These are phyloP conservation scores for Ceratorhiza oryzae-sativae DNA, from an alignment of 1,284 basidiomycete genomes.

Conservation along the genomic window DNA sequence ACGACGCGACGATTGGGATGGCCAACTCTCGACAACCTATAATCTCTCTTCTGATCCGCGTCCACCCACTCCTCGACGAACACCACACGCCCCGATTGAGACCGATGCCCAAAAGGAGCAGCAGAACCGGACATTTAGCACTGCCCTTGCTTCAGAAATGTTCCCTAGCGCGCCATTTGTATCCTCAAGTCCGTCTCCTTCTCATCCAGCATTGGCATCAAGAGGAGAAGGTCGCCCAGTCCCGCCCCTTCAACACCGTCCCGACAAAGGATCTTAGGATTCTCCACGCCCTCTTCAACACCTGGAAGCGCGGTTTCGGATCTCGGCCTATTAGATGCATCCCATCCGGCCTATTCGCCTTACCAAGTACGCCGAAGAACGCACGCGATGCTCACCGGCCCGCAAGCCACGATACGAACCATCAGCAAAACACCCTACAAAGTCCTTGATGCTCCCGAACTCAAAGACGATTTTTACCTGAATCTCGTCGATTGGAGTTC, in stretches of 20 bases:
- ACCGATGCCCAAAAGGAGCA: conserved; percentile 35
- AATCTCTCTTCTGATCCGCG: conserved; percentile 35
- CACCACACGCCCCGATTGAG: conserved; percentile 4
- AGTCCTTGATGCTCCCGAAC: conserved; percentile 95
- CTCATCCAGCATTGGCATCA: conserved; percentile 32
- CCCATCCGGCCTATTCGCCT: conserved; percentile 33
- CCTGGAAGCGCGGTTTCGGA: conserved; percentile 31
- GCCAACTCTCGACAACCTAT: conserved; percentile 23
- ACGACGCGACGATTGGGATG: conserved; percentile 33
- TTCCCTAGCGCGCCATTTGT: conserved; percentile 37
- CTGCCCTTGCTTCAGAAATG: conserved; percentile 40
- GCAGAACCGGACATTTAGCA: conserved; percentile 42
- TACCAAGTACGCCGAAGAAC: conserved; percentile 22
- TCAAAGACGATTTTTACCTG: conserved; percentile 92
- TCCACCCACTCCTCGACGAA: conserved; percentile 27
- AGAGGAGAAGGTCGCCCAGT: conserved; percentile 7
- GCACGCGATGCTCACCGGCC: conserved; percentile 52
- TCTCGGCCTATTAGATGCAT: conserved; percentile 26
- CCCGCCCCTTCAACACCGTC: conserved; percentile 59
- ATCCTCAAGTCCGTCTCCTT: conserved; percentile 35
- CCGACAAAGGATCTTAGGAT: conserved; percentile 70
- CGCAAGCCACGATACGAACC: conserved; percentile 78
- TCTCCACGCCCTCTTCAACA: conserved; percentile 63
- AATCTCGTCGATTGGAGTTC: conserved; percentile 98
- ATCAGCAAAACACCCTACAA: conserved; percentile 97